These are phyloP conservation scores for Moricandia arvensis DNA, from an alignment of 345 rosid genomes.

Conservation along the genomic window DNA sequence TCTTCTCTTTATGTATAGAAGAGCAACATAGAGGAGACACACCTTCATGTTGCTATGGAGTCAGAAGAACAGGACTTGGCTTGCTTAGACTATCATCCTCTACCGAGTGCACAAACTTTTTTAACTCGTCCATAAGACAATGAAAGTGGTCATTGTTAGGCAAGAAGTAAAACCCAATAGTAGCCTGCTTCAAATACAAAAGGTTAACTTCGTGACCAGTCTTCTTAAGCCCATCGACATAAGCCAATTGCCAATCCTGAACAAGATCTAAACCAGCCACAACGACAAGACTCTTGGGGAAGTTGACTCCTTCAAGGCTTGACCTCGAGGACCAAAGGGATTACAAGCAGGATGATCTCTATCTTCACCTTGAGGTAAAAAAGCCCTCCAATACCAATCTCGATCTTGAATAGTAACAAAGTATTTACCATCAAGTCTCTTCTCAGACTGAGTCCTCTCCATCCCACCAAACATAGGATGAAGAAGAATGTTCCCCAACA, in stretches of 20 bases:
- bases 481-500: constrained; percentile 81
- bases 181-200: constrained; percentile 71
- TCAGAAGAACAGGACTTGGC: constrained; percentile 21
- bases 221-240: constrained; percentile 67
- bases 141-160: constrained; percentile 86
- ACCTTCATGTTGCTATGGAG: constrained; percentile 41
- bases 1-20: constrained; percentile 36
- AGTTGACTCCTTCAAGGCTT: constrained; percentile 46
- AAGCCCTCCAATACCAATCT: constrained; percentile 99
- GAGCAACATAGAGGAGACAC: constrained; percentile 17
- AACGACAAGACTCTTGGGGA: constrained; percentile 83
- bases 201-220: constrained; percentile 63
- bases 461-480: constrained; percentile 94
- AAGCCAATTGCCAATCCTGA: constrained; percentile 91
- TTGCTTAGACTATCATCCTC: constrained; percentile 40
- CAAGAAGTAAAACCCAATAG: constrained; percentile 92
- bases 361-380: constrained; percentile 75
- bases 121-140: constrained; percentile 80
- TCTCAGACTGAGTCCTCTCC: constrained; percentile 72
- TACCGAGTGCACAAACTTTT: constrained; percentile 56
- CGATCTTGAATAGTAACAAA: constrained; percentile 83
- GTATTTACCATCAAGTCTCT: constrained; percentile 72
- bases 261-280: constrained; percentile 93
- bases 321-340: constrained; percentile 79
- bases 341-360: constrained; percentile 96